Percentiles rank a stretch among this genome's conserved stretches.
Evolutionary conservation across 169 alveolate species (phyloP).

Genomic region (Miamiensis avidus): DNA sequence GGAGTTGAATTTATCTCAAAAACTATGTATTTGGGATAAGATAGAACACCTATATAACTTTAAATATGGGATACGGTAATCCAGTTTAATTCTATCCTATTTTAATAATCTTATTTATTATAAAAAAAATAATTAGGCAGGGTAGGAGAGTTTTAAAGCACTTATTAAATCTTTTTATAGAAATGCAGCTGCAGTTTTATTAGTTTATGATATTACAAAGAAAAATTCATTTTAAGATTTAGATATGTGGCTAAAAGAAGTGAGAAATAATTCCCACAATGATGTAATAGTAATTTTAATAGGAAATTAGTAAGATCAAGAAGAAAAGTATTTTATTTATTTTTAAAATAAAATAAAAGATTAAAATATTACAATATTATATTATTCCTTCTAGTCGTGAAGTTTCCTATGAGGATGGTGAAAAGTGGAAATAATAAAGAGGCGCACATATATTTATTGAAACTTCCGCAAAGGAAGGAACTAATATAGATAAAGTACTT

Average conservation of each 20-base stretch:
- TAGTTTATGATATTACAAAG: conserved; percentile 53
- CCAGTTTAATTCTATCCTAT: not conserved
- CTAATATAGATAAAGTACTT: conserved; percentile 18
- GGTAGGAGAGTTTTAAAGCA: conserved; percentile 62
- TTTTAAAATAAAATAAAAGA: too few relatives aligned
- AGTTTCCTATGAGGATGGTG: conserved; percentile 37
- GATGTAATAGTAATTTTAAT: conserved; percentile 26
- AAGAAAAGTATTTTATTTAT: not conserved
- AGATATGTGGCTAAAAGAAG: conserved; percentile 54
- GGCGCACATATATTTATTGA: conserved; percentile 27
- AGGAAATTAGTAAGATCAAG: conserved; percentile 51
- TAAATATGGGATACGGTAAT: conserved; percentile 76
- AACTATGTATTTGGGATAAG: conserved; percentile 45
- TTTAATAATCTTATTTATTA: not conserved
- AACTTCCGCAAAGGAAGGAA: conserved; percentile 39
- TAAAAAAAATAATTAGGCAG: conserved; percentile 53
- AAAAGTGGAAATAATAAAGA: conserved; percentile 20
- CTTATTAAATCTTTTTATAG: conserved; percentile 54
- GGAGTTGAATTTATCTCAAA: conserved; percentile 68
- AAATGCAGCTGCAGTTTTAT: conserved; percentile 58
- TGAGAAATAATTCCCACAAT: conserved; percentile 25
- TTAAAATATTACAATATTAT: too few relatives aligned
- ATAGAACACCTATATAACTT: conserved; percentile 54
- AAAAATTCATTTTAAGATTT: conserved; percentile 39
- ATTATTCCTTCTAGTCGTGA: too few relatives aligned